Conservation (phyloP, 2,329 filamentous ascomycete genomes). For the Penicillium sumatraense region DNA sequence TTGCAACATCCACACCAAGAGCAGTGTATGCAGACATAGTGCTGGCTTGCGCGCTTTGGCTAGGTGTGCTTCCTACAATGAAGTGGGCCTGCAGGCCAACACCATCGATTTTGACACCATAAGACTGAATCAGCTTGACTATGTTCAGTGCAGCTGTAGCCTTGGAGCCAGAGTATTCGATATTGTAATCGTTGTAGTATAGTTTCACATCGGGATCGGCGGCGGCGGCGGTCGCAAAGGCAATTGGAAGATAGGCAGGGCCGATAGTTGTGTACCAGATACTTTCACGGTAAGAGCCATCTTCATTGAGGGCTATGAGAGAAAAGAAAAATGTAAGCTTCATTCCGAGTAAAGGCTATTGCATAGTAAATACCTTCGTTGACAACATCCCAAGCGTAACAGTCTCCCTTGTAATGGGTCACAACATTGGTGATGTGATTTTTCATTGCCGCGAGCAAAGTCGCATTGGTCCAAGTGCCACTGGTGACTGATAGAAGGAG, state of each 20-base stretch:
- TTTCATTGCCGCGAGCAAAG: constrained; percentile 61
- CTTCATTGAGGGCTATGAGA: constrained; percentile 46
- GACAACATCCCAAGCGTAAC: constrained; percentile 47
- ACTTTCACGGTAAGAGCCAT: constrained; percentile 49
- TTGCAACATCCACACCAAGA: constrained; percentile 48
- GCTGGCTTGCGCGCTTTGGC: constrained; percentile 41
- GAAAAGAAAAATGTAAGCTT: not conserved
- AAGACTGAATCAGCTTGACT: constrained; percentile 43
- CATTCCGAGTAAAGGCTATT: not conserved
- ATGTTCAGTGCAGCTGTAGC: constrained; percentile 40
- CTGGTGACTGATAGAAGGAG: constrained; percentile 40
- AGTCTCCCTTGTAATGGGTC: constrained; percentile 40
- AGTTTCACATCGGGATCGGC: constrained; percentile 63
- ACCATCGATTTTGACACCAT: constrained; percentile 52
- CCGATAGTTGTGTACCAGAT: constrained; percentile 51
- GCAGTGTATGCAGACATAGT: constrained; percentile 44
- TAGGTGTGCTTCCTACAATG: constrained; percentile 49
- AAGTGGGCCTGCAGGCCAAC: constrained; percentile 50
- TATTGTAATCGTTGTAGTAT: constrained; percentile 52
- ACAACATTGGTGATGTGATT: constrained; percentile 46
- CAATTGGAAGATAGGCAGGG: constrained; percentile 51
- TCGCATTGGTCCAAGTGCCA: constrained; percentile 61
- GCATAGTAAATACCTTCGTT: constrained; percentile 37
- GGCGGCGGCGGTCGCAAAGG: constrained; percentile 51
- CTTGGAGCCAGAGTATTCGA: constrained; percentile 45